Percentiles rank a stretch among this genome's conserved stretches.
Evolutionary conservation across 306 rosid genomes (phyloP).

Genomic region (Gillenia trifoliata): DNA sequence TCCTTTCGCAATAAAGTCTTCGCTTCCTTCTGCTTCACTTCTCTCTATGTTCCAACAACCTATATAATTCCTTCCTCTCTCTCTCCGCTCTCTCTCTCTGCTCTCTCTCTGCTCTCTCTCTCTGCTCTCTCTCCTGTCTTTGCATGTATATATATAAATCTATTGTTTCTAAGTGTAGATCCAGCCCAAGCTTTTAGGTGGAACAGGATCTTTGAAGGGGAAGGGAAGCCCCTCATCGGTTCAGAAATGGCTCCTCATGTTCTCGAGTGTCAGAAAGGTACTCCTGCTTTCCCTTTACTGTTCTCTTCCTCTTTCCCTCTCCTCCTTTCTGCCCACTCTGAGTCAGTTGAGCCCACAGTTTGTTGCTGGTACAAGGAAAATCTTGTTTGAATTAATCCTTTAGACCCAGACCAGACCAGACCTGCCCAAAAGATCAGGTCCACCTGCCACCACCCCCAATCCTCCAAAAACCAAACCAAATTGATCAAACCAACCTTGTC

Average conservation of each 20-base stretch:
- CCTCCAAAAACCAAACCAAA: too few relatives aligned
- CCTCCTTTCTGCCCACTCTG: conserved; percentile 29
- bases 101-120: too few relatives aligned
- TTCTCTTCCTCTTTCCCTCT: conserved; percentile 17
- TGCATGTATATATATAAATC: not conserved
- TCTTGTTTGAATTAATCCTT: conserved; percentile 21
- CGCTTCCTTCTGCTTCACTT: not conserved
- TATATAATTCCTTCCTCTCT: conserved; percentile 1
- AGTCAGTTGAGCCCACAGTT: conserved; percentile 23
- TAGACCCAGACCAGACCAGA: conserved; percentile 2
- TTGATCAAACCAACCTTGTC: conserved; percentile 15
- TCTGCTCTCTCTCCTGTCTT: too few relatives aligned
- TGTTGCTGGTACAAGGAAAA: conserved; percentile 34
- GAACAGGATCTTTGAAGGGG: conserved; percentile 15
- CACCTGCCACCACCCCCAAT: conserved; percentile 20
- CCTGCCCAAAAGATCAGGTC: too few relatives aligned
- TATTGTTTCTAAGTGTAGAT: not conserved
- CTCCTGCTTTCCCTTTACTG: conserved; percentile 33
- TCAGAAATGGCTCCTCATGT: conserved; percentile 50
- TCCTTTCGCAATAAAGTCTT: conserved; percentile 36
- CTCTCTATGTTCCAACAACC: not conserved
- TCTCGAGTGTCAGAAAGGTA: conserved; percentile 32
- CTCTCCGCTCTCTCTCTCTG: not conserved
- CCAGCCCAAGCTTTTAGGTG: too few relatives aligned
- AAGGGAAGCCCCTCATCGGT: too few relatives aligned